Evolutionary conservation across 176 grass and related monocot species (phyloP).

Genomic region (Coix lacrymajobi): DNA sequence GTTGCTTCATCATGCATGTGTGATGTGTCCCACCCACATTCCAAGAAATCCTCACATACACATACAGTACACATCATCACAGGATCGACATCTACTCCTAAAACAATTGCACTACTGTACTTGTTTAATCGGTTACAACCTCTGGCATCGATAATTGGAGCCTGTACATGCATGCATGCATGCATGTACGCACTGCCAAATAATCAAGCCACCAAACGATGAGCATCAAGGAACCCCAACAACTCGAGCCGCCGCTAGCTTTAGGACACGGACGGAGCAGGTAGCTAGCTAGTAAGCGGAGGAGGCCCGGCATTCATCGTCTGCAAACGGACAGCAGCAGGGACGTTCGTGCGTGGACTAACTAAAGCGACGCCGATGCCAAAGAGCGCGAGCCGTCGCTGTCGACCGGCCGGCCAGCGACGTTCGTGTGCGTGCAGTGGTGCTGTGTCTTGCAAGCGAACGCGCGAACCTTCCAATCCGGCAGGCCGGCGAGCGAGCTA

Average conservation of each 20-base stretch:
- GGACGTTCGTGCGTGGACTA: too few relatives aligned
- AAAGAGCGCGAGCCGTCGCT: background rate
- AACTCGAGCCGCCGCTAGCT: background rate
- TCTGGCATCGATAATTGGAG: background rate
- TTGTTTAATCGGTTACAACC: conserved; percentile 17
- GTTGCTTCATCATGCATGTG: background rate
- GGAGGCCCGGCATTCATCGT: background rate
- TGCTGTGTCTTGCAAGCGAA: conserved; percentile 34
- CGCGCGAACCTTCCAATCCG: conserved; percentile 8
- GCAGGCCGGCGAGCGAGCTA: background rate
- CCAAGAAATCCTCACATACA: background rate
- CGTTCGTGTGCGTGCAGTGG: background rate
- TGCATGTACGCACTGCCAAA: background rate
- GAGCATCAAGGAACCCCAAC: background rate
- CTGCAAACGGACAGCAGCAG: background rate
- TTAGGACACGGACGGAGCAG: background rate
- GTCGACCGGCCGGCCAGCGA: background rate
- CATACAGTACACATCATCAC: conserved; percentile 6
- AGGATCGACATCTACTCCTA: background rate
- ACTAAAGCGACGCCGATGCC: background rate
- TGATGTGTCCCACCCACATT: background rate
- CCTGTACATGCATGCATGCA: background rate
- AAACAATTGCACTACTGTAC: background rate
- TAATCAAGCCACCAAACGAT: conserved; percentile 6
- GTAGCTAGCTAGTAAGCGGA: background rate